These are phyloP conservation scores for Rhizopogon vulgaris DNA, from an alignment of 768 basidiomycete genomes.

Conservation along the genomic window DNA sequence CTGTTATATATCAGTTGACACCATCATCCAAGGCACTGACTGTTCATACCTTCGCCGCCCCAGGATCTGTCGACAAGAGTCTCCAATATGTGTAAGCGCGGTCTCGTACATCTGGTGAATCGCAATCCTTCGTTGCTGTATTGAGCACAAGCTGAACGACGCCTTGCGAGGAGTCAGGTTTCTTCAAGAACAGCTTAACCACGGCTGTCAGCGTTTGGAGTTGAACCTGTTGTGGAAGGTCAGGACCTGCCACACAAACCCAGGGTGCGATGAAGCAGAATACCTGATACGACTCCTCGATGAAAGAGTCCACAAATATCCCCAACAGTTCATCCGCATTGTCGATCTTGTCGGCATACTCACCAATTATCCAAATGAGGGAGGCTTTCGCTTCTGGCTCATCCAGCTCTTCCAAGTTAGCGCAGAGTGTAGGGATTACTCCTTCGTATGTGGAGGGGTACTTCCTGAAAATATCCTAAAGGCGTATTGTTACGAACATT, in stretches of 20 bases:
- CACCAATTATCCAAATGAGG: conserved; percentile 98
- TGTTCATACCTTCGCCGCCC: conserved; percentile 62
- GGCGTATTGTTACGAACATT: background rate
- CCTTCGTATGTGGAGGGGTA: conserved; percentile 96
- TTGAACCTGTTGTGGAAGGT: conserved; percentile 45
- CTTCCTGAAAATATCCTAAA: conserved; percentile 90
- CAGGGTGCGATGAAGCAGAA: conserved; percentile 10
- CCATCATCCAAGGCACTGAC: conserved; percentile 10
- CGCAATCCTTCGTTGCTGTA: conserved; percentile 31
- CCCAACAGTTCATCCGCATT: conserved; percentile 91
- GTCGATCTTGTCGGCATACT: conserved; percentile 71
- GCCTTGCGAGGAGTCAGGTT: conserved; percentile 92
- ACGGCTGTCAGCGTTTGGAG: conserved; percentile 87
- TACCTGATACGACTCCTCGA: conserved; percentile 89
- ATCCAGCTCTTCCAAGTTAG: conserved; percentile 85
- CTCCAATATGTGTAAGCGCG: conserved; percentile 99
- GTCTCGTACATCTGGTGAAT: conserved; percentile 94
- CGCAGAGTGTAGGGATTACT: conserved; percentile 92
- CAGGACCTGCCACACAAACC: background rate
- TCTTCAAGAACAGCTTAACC: conserved; percentile 93
- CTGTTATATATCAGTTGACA: no score
- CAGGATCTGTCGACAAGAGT: conserved; percentile 88
- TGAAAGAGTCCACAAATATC: conserved; percentile 88
- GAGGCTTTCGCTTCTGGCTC: conserved; percentile 98
- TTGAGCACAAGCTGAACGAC: no score